Evolutionary conservation across 352 stramenopile genomes (phyloP), one percentile per base, ranked within the genome.

Genomic region (Pythium pyrilobum): DNA sequence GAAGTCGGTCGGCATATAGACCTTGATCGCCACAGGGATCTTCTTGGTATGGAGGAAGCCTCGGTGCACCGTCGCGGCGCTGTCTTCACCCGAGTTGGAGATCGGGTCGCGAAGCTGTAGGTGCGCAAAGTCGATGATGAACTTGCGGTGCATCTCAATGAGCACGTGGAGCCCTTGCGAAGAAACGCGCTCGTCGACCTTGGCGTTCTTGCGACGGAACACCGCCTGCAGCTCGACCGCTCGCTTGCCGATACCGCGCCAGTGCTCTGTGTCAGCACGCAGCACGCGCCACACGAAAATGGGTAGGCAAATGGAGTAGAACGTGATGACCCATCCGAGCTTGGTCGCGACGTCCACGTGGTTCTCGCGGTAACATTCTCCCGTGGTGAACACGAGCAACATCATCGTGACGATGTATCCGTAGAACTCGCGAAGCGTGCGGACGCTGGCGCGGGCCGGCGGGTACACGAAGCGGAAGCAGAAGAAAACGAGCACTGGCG

Each of bases 41-140:
- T 49, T 45, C 41, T 68, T 64, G n/a, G 59, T 64, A 10, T 65
- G 44, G 1, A 79, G 41, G 4, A 59, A 52, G 20, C 76, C 76
- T 3, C 53, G 46, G 52, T 67, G 83, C 1, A 87, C 76, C 10
- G 59, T 36, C 0, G 73, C 20, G 3, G 9, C 54, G 9, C 58
- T 77, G 16, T 57, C 71, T 0, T 62, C 18, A 5, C 68, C 66
- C 2, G 8, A 10, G 8, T 37, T 12, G 8, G 20, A 11, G 12
- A 92, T 79, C 20, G 62, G 51, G 2, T 59, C 59, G 23, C 67
- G 43, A 4, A 88, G 29, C 31, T 85, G 38, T 7, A 92, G 49
- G 40, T 81, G 66, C 3, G 72, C 72, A 56, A 89, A 92, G 56
- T 92, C 78, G n/a, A 92, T 79, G 34, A 87, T 77, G 21, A 81